Evolutionary conservation across 208 protist species (phyloP), one percentile per base, ranked within the genome.

Genomic region (Crithidia fasciculata): DNA sequence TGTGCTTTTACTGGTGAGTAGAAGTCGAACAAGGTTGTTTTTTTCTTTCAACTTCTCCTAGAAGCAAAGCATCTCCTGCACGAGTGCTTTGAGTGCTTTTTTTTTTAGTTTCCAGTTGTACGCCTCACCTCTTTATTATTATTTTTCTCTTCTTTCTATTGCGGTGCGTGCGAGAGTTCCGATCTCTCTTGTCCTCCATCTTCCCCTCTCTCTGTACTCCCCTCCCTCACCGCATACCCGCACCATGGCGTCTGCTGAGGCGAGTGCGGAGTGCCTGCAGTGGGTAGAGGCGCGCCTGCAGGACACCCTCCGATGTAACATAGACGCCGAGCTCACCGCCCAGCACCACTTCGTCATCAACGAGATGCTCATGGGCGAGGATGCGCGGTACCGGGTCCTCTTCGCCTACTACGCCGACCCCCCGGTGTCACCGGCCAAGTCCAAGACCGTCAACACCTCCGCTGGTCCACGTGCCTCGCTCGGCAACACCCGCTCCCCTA

Each of bases 351-450:
- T 81, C 62, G 69, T 89, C 10, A 82, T 95, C 63, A 87, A 81
- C 62, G 89, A 96, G 68, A 96, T 97, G 78, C 84, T 97, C 37
- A 84, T 97, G 50, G 93, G 91, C 28, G 90, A 95, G 64, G 88
- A 93, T 10, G 83, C 69, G 15, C 80, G 77, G 50, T 90, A 77
- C 72, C 72, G 80, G 43, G 81, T 86, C 6, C 69, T 96, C 45
- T 96, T 95, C 56, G 83, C 81, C 39, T 96, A 92, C 85, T 93
- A 88, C 83, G 70, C 79, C 50, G 63, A 71, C 18, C 74, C 69
- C 8, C 4, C 74, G 19, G 52, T 39, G 16, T 13, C 53, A 45
- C 44, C 45, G 18, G 54, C 40, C 16, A 61, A 15, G 40, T n/a
- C 47, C 41, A 70, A 49, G 65, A 12, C 54, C 16, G 47, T 10